phyloP scores from a whole-genome alignment of 371 early-diverging fungal species.

The Parasitella parasitica region DNA sequence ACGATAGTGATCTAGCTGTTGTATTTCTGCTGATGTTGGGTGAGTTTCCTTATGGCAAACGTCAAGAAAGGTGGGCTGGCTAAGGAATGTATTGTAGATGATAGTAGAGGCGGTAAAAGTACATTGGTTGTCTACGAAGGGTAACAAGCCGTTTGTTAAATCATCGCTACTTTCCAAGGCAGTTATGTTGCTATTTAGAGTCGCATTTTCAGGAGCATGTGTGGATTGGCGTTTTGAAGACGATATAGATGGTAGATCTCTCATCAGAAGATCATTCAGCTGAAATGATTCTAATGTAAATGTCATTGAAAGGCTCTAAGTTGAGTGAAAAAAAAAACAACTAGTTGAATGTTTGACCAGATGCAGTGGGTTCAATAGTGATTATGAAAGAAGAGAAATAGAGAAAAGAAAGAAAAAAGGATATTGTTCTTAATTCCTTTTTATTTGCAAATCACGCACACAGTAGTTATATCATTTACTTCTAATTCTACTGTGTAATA shows the following conservation, averaged over 20 bases:
- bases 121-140: neutral
- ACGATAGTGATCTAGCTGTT: neutral
- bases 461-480: neutral
- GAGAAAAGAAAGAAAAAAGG: neutral
- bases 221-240: neutral
- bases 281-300: neutral
- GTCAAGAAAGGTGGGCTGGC: neutral
- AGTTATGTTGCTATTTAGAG: neutral
- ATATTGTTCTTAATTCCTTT: neutral
- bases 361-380: neutral
- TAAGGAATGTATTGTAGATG: neutral
- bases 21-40: neutral
- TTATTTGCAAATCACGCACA: neutral
- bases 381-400: neutral
- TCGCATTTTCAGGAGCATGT: neutral
- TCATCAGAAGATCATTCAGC: neutral
- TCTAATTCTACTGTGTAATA: neutral
- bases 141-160: neutral
- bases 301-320: neutral
- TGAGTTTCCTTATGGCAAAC: neutral
- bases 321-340: neutral
- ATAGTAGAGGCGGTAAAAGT: neutral
- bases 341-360: neutral
- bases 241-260: neutral
- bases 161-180: neutral